Evolutionary conservation across 2,329 filamentous ascomycete genomes (phyloP), one percentile per base, ranked within the genome.

Genomic region (Didymella exigua): DNA sequence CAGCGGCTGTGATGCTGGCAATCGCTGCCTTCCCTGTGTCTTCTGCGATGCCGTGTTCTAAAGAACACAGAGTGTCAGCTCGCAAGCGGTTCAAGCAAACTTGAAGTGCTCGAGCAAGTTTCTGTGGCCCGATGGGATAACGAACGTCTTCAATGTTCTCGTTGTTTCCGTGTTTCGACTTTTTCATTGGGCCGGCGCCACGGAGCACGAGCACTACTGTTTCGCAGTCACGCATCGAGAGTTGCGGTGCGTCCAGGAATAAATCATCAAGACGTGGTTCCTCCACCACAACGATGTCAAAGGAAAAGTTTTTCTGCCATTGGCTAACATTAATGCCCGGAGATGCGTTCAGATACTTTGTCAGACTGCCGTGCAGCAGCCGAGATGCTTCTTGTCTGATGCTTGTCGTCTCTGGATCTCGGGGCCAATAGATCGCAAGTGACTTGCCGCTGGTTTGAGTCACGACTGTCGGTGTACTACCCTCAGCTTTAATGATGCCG

Each of bases 111-210:
- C 68, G 71, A 5, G 72, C 73, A 19, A 78, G 68, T 58, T 77
- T 78, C 23, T 58, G 48, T 5, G 76, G 75, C 5, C 76, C 76
- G 40, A 75, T 75, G 7, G 73, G 72, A 40, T 77, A 71, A 6
- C 69, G 68, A 2, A 77, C 60, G 26, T 74, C 70, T 40, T 77
- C 75, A 5, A 73, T 60, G 8, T 67, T 60, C n/a, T 40, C 53
- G 19, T 59, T 59, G 9, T 55, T 44, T 16, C 46, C 40, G 1
- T 41, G 9, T 5, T 27, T 23, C 5, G 5, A 14, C n/a, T 18
- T n/a, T 23, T 46, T n/a, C 13, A 11, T 26, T 9, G 53, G 27
- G 4, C 30, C 19, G 16, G 42, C 47, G 13, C 31, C 37, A 16
- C 43, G 33, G 8, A 56, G 48, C 3, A 56, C 47, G 13, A 56